Percentiles rank a stretch among this genome's conserved stretches.
Conservation (phyloP, 23 red algal genomes). For the Gracilaria gracilis region DNA sequence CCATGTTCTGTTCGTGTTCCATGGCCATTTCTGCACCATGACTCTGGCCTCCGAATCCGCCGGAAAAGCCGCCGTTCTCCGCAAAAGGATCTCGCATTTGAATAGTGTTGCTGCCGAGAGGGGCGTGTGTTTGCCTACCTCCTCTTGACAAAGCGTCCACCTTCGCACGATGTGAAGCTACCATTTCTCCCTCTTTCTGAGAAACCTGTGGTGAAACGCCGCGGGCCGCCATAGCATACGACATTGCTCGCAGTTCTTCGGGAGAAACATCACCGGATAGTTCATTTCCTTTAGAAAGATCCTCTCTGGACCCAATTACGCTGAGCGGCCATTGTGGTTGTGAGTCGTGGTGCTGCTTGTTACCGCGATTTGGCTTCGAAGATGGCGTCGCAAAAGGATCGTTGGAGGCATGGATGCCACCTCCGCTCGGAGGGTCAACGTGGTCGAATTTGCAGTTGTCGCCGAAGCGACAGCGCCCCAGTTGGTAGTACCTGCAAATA, state of each 20-base stretch:
- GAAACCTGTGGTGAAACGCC: conserved; percentile 40
- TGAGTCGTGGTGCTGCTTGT: conserved; percentile 5
- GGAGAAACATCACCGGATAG: conserved; percentile 63
- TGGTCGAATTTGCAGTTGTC: conserved; percentile 72
- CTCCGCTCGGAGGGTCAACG: conserved; percentile 39
- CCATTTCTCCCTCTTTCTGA: conserved; percentile 45
- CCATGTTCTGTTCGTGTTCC: background rate
- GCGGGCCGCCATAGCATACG: conserved; percentile 59
- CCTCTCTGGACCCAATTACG: conserved; percentile 40
- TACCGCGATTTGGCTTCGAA: conserved; percentile 19
- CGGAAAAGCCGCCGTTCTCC: conserved; percentile 7
- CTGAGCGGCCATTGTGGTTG: conserved; percentile 57
- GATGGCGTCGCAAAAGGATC: conserved; percentile 42
- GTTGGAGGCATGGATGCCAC: background rate
- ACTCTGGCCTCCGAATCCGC: background rate
- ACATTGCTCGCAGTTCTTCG: conserved; percentile 63
- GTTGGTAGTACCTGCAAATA: conserved; percentile 65
- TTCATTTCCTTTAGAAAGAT: conserved; percentile 31
- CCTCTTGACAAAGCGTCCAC: conserved; percentile 31
- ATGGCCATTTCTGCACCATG: conserved; percentile 1
- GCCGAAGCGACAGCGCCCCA: conserved; percentile 68
- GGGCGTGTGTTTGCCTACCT: conserved; percentile 40
- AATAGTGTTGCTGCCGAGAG: conserved; percentile 17
- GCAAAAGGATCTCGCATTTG: conserved; percentile 58
- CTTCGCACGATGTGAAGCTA: conserved; percentile 56